Conservation (phyloP, 208 protist species). For the Leptomonas seymouri region DNA sequence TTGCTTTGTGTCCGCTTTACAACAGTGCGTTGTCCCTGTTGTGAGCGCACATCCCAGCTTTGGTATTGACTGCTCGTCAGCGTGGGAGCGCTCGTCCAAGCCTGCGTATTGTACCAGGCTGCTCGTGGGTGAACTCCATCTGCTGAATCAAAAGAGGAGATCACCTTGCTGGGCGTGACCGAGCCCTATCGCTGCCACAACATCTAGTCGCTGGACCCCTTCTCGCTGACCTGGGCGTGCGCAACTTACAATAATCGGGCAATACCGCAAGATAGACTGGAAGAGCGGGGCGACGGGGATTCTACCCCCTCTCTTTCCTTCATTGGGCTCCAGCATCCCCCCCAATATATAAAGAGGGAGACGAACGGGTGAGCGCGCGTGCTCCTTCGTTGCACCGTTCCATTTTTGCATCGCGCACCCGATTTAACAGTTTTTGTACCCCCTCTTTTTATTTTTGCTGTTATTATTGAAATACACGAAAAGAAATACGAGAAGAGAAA, state of each 20-base stretch:
- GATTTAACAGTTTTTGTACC: neutral
- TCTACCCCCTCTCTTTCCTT: too few species aligned
- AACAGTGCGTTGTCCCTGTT: neutral
- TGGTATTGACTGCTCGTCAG: too few species aligned
- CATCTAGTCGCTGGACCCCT: too few species aligned
- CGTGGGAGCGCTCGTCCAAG: too few species aligned
- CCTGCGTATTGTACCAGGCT: neutral
- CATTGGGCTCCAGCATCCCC: neutral
- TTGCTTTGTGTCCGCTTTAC: neutral
- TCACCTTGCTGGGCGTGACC: neutral
- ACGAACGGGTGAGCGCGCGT: too few species aligned
- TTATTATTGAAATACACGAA: conserved; percentile 7
- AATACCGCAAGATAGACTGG: too few species aligned
- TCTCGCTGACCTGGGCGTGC: too few species aligned
- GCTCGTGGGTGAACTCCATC: neutral
- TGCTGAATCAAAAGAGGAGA: neutral
- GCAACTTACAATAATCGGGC: too few species aligned
- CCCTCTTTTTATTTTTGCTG: neutral
- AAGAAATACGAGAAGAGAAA: conserved; percentile 9
- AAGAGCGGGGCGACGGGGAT: too few species aligned
- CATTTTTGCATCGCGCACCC: conserved; percentile 12
- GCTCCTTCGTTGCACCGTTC: conserved; percentile 6
- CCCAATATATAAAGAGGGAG: too few species aligned
- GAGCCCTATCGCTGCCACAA: too few species aligned
- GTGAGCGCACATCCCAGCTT: neutral